Evolutionary conservation across 345 rosid genomes (phyloP), one percentile per base, ranked within the genome.

Genomic region (Lepidium africanum): DNA sequence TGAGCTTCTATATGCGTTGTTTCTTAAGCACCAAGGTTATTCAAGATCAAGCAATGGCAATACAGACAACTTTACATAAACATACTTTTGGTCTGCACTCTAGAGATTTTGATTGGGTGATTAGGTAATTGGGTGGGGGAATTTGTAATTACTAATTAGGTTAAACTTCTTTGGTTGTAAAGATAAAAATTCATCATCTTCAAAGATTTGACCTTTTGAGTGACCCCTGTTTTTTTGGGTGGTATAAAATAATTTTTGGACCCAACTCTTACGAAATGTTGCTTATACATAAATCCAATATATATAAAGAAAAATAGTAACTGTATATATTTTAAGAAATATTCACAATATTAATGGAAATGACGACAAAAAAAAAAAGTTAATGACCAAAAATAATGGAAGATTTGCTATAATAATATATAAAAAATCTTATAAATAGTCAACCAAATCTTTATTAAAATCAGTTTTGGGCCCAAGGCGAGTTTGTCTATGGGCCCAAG

Each of bases 1-100:
- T 16, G 95, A 89, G 76, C 82, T 94, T 27, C 92, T 86, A 10
- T 87, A 82, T 32, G 82, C 91, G 0, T 25, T 86, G 51, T 59
- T 89, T 60, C 80, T 84, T n/a, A 82, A 83, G 70, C 89, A 53
- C 9, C 82, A 77, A 25, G 65, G 72, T 11, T 43, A 4, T 51
- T 43, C 57, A n/a, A 35, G 50, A 33, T 11, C 57, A 43, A 45
- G 23, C 43, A 60, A 25, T 35, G 23, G 61, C 27, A 61, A 40
- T 66, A 23, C 62, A 56, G 72, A 59, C 38, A 74, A 6, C 40
- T 59, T 58, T 59, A 42, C 72, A 40, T 73, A 23, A 32, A 15
- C 38, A 17, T 40, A 30, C 5, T 12, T 15, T 54, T n/a, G 54
- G 53, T 52, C 37, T 33, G 38, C 40, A 27, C 38, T 14, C 33